phyloP scores from a whole-genome alignment of 352 stramenopile species.

The Phytophthora syringae region DNA sequence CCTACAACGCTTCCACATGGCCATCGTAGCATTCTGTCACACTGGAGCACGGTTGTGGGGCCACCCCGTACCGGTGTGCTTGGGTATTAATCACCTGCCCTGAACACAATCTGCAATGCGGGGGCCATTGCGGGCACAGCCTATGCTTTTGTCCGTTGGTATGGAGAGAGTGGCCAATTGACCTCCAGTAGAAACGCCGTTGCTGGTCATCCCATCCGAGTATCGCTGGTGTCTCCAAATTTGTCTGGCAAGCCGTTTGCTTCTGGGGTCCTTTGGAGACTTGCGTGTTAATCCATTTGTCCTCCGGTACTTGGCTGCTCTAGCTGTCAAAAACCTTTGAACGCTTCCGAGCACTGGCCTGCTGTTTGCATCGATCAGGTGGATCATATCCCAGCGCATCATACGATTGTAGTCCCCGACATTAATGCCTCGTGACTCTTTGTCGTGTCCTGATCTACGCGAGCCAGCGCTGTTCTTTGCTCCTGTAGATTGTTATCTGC shows the following conservation, averaged over 20 bases:
- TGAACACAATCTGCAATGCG: neutral
- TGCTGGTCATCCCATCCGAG: too few species aligned
- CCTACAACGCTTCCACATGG: neutral
- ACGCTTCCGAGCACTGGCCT: neutral
- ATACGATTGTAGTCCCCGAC: too few species aligned
- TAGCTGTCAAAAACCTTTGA: too few species aligned
- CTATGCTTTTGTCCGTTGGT: neutral
- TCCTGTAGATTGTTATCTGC: neutral
- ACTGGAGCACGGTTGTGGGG: neutral
- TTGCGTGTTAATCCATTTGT: too few species aligned
- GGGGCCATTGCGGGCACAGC: neutral
- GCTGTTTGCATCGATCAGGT: neutral
- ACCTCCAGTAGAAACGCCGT: conserved; percentile 2
- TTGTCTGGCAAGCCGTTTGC: too few species aligned
- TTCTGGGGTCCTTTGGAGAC: too few species aligned
- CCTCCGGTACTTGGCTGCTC: too few species aligned
- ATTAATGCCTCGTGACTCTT: neutral
- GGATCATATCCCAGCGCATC: neutral
- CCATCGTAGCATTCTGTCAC: neutral
- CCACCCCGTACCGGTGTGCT: neutral
- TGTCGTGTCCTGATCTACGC: neutral
- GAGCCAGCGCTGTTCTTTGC: neutral
- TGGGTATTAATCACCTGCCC: neutral
- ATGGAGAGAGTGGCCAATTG: neutral
- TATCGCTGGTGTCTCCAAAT: too few species aligned